Evolutionary conservation across 495 filamentous ascomycete species (phyloP).

Genomic region (Cercophora scortea): DNA sequence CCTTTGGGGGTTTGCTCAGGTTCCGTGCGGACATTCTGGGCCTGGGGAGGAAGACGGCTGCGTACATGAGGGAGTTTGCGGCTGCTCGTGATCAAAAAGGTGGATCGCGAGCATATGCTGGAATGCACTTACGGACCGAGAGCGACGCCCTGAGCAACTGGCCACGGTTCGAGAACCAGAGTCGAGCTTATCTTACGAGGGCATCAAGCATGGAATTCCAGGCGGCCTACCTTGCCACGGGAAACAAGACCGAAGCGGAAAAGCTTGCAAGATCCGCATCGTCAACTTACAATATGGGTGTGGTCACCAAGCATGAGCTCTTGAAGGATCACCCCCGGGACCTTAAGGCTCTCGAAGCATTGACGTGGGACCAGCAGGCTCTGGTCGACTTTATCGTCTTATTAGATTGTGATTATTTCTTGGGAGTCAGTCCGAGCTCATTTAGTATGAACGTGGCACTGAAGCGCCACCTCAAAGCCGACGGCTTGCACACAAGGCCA

Average conservation of each 20-base stretch:
- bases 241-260: slow-evolving; percentile 26
- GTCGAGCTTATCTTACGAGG: slow-evolving; percentile 22
- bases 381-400: slow-evolving; percentile 35
- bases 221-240: slow-evolving; percentile 33
- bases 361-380: slow-evolving; percentile 40
- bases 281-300: slow-evolving; percentile 8
- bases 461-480: slow-evolving; percentile 30
- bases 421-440: slow-evolving; percentile 36
- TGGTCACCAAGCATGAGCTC: slow-evolving; percentile 30
- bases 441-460: slow-evolving; percentile 38
- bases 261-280: slow-evolving; percentile 15
- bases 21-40: slow-evolving; percentile 31
- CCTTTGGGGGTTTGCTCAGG: slow-evolving; percentile 32
- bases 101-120: slow-evolving; percentile 16
- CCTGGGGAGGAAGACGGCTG: slow-evolving; percentile 19
- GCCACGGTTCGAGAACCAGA: slow-evolving; percentile 36
- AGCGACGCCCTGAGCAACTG: slow-evolving; percentile 31
- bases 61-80: slow-evolving; percentile 21
- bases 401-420: slow-evolving; percentile 31
- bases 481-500: slow-evolving; percentile 31
- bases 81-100: background rate
- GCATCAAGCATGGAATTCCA: slow-evolving; percentile 20
- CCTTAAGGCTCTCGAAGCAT: slow-evolving; percentile 16
- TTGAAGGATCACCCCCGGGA: slow-evolving; percentile 18
- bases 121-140: slow-evolving; percentile 35